Conservation (phyloP, 768 basidiomycete species). For the Naganishia antarctica region DNA sequence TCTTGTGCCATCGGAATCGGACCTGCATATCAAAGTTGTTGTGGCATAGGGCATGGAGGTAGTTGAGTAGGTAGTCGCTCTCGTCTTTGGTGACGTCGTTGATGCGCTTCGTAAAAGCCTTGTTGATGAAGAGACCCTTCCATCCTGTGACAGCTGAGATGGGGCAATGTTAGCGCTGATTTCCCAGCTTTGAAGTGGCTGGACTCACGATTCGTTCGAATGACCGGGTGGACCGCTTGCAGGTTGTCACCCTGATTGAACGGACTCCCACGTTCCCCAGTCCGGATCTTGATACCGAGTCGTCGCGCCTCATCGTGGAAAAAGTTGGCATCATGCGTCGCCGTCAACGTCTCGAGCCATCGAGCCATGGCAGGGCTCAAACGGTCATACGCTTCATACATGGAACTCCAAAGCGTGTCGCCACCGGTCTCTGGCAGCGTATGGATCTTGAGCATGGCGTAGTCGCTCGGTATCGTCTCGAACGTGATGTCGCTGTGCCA, state of each 20-base stretch:
- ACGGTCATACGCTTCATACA: conserved; percentile 43
- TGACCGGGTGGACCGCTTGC: conserved; percentile 44
- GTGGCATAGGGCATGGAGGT: conserved; percentile 53
- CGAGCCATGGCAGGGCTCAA: conserved; percentile 40
- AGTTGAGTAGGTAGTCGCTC: conserved; percentile 55
- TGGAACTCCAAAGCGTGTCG: conserved; percentile 45
- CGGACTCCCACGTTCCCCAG: conserved; percentile 43
- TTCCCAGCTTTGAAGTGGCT: neutral
- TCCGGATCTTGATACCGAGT: conserved; percentile 41
- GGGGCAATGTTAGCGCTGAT: neutral
- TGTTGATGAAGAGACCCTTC: conserved; percentile 58
- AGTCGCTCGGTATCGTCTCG: conserved; percentile 44
- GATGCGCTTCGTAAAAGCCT: conserved; percentile 57
- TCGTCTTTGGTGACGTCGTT: conserved; percentile 58
- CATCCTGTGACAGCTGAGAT: conserved; percentile 55
- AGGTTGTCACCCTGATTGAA: conserved; percentile 47
- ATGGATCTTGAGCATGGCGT: conserved; percentile 48
- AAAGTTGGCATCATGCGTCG: conserved; percentile 46
- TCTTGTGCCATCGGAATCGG: conserved; percentile 54
- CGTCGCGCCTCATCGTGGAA: conserved; percentile 45
- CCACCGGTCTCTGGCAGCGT: conserved; percentile 45
- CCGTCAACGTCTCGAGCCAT: conserved; percentile 46
- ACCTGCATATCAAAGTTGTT: conserved; percentile 59
- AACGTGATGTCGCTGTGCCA: conserved; percentile 48
- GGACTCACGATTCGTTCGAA: conserved; percentile 46